A percentile compares a stretch with the other conserved stretches of the same genome.
phyloP scores from a whole-genome alignment of 2,329 filamentous ascomycete genomes.

The Grosmannia huntii region DNA sequence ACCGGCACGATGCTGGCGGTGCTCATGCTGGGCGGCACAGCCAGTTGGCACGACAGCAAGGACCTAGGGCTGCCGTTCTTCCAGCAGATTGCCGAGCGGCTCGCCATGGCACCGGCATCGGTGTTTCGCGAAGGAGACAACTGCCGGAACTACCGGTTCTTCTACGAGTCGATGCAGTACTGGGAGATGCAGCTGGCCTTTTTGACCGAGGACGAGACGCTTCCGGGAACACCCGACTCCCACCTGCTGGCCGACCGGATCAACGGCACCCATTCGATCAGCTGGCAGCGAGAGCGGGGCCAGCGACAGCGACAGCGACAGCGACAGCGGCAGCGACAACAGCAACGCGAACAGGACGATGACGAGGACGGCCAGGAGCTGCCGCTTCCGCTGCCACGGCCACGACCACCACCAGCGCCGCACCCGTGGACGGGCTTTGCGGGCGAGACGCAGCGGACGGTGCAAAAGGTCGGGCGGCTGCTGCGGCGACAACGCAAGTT shows the following conservation, averaged over 20 bases:
- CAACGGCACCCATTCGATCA: neutral
- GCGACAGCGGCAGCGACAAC: neutral
- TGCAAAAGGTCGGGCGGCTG: constrained; percentile 31
- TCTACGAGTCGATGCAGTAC: constrained; percentile 41
- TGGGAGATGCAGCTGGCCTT: constrained; percentile 48
- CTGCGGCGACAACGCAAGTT: constrained; percentile 22
- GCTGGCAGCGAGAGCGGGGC: neutral
- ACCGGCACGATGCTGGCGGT: constrained; percentile 37
- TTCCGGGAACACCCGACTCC: constrained; percentile 20
- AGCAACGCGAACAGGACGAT: neutral
- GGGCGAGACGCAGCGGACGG: constrained; percentile 28
- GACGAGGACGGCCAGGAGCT: neutral
- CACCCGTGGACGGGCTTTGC: constrained; percentile 37
- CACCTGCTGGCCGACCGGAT: neutral
- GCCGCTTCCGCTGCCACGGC: neutral
- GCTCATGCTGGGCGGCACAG: constrained; percentile 39
- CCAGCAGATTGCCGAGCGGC: constrained; percentile 29
- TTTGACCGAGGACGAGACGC: constrained; percentile 29
- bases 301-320: neutral
- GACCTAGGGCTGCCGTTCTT: constrained; percentile 40
- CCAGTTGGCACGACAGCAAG: constrained; percentile 39
- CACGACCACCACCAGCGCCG: constrained; percentile 18
- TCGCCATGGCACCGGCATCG: constrained; percentile 14
- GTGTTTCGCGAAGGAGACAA: constrained; percentile 20
- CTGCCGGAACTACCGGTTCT: constrained; percentile 27